Evolutionary conservation across 2,329 filamentous ascomycete species (phyloP).

Genomic region (Scleromitrula shiraiana): DNA sequence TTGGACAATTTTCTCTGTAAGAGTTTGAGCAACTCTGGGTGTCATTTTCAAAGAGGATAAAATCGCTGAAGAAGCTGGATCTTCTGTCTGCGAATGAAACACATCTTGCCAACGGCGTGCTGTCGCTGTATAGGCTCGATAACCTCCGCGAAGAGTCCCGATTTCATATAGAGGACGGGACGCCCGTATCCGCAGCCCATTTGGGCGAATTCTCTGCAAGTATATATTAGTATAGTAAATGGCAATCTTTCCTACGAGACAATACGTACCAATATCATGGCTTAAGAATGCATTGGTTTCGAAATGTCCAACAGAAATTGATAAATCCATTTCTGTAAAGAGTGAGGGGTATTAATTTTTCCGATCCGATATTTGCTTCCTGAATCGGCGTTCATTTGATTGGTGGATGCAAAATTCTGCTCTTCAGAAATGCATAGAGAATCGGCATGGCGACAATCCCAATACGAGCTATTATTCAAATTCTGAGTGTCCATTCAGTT

Average conservation of each 20-base stretch:
- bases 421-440: too few relatives aligned
- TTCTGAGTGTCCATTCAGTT: too few relatives aligned
- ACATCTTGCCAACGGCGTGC: slow-evolving; percentile 38
- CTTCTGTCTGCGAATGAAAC: slow-evolving; percentile 58
- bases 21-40: slow-evolving; percentile 52
- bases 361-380: not conserved
- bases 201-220: slow-evolving; percentile 19
- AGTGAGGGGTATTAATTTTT: too few relatives aligned
- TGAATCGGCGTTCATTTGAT: slow-evolving; percentile 6
- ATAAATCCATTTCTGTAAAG: too few relatives aligned
- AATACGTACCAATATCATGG: slow-evolving; percentile 7
- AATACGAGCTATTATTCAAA: too few relatives aligned
- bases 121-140: slow-evolving; percentile 25
- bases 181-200: slow-evolving; percentile 25
- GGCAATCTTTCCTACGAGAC: not conserved
- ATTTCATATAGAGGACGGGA: slow-evolving; percentile 21
- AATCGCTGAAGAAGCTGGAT: slow-evolving; percentile 42
- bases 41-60: slow-evolving; percentile 42
- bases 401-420: too few relatives aligned
- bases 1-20: slow-evolving; percentile 92
- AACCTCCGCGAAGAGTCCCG: slow-evolving; percentile 15
- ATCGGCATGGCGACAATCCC: too few relatives aligned
- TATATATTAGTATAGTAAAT: not conserved
- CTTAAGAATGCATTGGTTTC: slow-evolving; percentile 7
- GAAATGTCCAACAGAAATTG: not conserved